phyloP scores from a whole-genome alignment of 805 yeast genomes.

The Brettanomyces anomalus region DNA sequence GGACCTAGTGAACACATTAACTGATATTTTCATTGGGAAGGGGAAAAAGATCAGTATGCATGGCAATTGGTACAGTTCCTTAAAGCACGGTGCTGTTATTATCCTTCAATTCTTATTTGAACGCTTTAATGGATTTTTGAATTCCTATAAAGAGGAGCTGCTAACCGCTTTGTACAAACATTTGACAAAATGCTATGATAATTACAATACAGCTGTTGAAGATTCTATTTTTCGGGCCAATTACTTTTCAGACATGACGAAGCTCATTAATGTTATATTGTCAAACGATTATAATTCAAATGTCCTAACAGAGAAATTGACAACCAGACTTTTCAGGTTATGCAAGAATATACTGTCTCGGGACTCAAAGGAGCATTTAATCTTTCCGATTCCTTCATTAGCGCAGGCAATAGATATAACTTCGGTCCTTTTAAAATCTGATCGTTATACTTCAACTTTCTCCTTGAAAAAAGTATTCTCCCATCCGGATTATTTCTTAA shows the following conservation, averaged over 20 bases:
- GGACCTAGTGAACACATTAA: conserved; percentile 20
- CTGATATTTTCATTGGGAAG: conserved; percentile 5
- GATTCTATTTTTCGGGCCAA: conserved; percentile 22
- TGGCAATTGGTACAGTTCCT: conserved; percentile 23
- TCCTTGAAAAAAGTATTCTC: conserved; percentile 17
- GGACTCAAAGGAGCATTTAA: conserved; percentile 12
- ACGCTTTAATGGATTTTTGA: conserved; percentile 27
- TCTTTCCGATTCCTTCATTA: conserved; percentile 24
- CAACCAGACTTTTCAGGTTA: conserved; percentile 22
- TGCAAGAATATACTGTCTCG: conserved; percentile 17
- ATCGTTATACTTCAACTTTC: conserved; percentile 18
- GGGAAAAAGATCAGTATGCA: conserved; percentile 24
- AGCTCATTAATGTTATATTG: conserved; percentile 22
- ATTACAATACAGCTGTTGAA: conserved; percentile 25
- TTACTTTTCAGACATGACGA: conserved; percentile 23
- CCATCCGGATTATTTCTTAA: conserved; percentile 15
- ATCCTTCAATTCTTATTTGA: conserved; percentile 22
- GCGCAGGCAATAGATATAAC: conserved; percentile 21
- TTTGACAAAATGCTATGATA: conserved; percentile 24
- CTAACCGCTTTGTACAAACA: conserved; percentile 24
- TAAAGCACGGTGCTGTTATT: conserved; percentile 23
- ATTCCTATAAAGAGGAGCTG: conserved; percentile 20
- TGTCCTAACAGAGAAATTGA: conserved; percentile 23
- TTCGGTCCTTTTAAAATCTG: conserved; percentile 23
- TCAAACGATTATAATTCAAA: conserved; percentile 20